Base-by-base conservation (phyloP, 2,329 filamentous ascomycete species). In the Cladosporium sp. region DNA sequence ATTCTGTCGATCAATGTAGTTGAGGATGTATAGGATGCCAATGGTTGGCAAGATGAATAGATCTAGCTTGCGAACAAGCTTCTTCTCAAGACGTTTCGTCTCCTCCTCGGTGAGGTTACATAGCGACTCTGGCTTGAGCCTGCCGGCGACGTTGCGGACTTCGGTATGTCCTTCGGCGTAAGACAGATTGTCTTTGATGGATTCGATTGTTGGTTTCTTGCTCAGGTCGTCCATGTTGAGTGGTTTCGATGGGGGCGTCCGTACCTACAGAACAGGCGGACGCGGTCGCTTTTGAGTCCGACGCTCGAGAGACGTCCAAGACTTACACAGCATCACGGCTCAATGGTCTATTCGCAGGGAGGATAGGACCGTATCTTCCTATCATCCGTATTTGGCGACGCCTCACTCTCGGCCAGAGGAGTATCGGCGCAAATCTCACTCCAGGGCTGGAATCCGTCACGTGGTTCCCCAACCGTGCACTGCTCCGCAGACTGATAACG, bases 21-120 rank as follows among this genome's bases (percentile, higher is more conserved):
- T 70, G 6, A 70, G 49, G 36, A 70, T 66, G 62, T 70, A 70
- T 30, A 70, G 21, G 68, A 92, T 74, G 54, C 92, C 86, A 67
- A 92, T 80, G 78, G 87, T 87, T 0, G 89, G 89, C 65, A 92
- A 80, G 77, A 92, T 67, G 57, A 89, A 84, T n/a, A 83, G 71
- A 74, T 93, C 90, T 64, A 92, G 87, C 78, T 92, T 92, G 70
- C 87, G 85, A 74, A 88, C 85, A 71, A 93, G 79, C 24, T 78
- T 81, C 59, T 76, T 80, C 73, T 91, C 88, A 21, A 67, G 26
- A 4, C 21, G 32, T 44, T 6, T 30, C 21, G 49, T 18, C 10
- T 64, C 60, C 3, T 57, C 60, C 21, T 41, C 32, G 36, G 21
- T 36, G 54, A 59, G 54, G 15, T 58, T 51, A 12, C 55, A 38